Conservation (phyloP, 2,329 filamentous ascomycete species). For the Xylaria sp. region DNA sequence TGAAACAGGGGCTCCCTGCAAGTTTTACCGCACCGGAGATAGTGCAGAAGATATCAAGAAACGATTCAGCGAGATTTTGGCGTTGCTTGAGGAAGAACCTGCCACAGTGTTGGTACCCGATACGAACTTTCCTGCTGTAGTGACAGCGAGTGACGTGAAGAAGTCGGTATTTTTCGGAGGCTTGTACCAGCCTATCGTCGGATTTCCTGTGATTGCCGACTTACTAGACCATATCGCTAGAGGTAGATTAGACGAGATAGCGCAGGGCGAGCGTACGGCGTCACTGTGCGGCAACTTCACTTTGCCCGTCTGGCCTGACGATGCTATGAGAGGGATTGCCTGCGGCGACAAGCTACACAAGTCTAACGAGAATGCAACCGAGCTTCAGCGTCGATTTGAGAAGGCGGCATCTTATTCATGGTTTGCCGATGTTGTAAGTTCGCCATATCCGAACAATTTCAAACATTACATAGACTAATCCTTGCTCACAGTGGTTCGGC, state of each 20-base stretch:
- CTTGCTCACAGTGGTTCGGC: slow-evolving; percentile 47
- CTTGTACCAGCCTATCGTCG: slow-evolving; percentile 51
- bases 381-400: slow-evolving; percentile 47
- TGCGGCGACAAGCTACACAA: slow-evolving; percentile 52
- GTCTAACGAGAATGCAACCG: slow-evolving; percentile 49
- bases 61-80: slow-evolving; percentile 50
- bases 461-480: slow-evolving; percentile 7
- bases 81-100: slow-evolving; percentile 51
- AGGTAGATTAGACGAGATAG: slow-evolving; percentile 36
- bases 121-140: slow-evolving; percentile 50
- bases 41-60: slow-evolving; percentile 46
- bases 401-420: slow-evolving; percentile 48
- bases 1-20: slow-evolving; percentile 55
- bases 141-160: slow-evolving; percentile 55
- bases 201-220: slow-evolving; percentile 51
- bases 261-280: slow-evolving; percentile 23
- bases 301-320: slow-evolving; percentile 45
- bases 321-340: slow-evolving; percentile 48
- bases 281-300: slow-evolving; percentile 43
- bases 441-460: not conserved
- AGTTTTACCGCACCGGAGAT: slow-evolving; percentile 53
- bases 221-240: slow-evolving; percentile 49
- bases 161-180: slow-evolving; percentile 49
- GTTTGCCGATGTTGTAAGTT: slow-evolving; percentile 53
- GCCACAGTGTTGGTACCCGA: slow-evolving; percentile 48